Evolutionary conservation across 202 grass and related monocot species (phyloP), one percentile per base, ranked within the genome.

Genomic region (Eragrostis tef): DNA sequence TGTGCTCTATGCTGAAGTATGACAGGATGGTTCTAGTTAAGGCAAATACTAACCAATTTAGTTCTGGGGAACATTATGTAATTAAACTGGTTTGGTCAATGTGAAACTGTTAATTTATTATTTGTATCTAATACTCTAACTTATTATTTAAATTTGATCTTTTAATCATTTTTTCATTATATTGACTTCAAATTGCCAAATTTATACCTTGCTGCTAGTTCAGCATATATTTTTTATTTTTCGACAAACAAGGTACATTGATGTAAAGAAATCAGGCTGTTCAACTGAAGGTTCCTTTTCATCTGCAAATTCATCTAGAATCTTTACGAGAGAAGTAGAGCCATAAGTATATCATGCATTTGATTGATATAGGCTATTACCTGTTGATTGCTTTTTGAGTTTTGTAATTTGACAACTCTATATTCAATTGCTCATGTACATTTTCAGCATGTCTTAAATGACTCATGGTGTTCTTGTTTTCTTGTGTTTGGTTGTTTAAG

Each of bases 401-500:
- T 58, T 26, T 69, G 7, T 74, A 17, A 58, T 70, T 70, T 42
- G 67, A 70, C 36, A 21, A 71, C 6, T 67, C 22, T 64, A 75
- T 78, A 73, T 24, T 64, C 25, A 78, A 21, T 76, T 79, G 26
- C 36, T 81, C 53, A n/a, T 73, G 70, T 42, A 27, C 25, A 59
- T 0, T 64, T 89, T 87, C 44, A 54, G 26, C 68, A 69, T 56
- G 79, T n/a, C 43, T 70, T 67, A 59, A 74, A 70, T 87, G 72
- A 64, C 22, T 4, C 21, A 2, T 64, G 17, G 22, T 63, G 48
- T 52, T 70, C 19, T 57, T 67, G 11, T 67, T 81, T 71, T 56
- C 72, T 69, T 62, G 65, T 4, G 64, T 80, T 26, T 48, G 1
- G 65, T 80, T 26, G 64, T 91, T 91, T 22, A 90, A 99, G 97